Evolutionary conservation across 2,329 filamentous ascomycete species (phyloP).

Genomic region (Chalara sp.): DNA sequence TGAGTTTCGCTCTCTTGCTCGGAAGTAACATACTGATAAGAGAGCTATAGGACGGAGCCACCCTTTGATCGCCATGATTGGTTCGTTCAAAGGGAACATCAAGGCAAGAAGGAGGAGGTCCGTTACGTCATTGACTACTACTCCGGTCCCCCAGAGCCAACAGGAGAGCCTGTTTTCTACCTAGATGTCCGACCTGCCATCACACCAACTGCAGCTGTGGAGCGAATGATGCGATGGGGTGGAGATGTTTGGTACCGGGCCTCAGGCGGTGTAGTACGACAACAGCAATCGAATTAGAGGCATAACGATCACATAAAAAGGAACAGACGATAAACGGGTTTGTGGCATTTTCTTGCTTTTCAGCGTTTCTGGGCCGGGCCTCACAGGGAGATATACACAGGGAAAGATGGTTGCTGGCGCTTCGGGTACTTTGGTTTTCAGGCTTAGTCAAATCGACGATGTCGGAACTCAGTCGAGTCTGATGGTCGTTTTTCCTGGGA

Average conservation of each 20-base stretch:
- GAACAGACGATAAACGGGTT: no score
- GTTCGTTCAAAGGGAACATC: constrained; percentile 72
- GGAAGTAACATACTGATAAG: constrained; percentile 6
- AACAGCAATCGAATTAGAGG: constrained; percentile 2
- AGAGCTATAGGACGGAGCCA: constrained; percentile 57
- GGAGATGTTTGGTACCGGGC: constrained; percentile 79
- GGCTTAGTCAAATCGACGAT: no score
- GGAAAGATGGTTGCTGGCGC: no score
- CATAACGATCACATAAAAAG: no score
- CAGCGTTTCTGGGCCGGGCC: no score
- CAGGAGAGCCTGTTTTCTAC: constrained; percentile 90
- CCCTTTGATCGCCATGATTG: constrained; percentile 98
- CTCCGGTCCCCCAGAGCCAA: constrained; percentile 63
- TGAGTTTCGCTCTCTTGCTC: constrained; percentile 34
- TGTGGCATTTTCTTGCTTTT: no score
- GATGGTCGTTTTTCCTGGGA: no score
- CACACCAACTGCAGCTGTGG: constrained; percentile 70
- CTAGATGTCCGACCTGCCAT: constrained; percentile 89
- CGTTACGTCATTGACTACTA: constrained; percentile 98
- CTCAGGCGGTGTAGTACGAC: constrained; percentile 22
- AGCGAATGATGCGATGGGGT: constrained; percentile 81
- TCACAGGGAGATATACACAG: no score
- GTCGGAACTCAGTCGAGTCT: no score
- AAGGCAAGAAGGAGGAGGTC: constrained; percentile 67
- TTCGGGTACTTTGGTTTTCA: no score